Percentiles rank a stretch among this genome's conserved stretches.
Evolutionary conservation across 2,329 filamentous ascomycete species (phyloP).

Genomic region (Massarina eburnea): DNA sequence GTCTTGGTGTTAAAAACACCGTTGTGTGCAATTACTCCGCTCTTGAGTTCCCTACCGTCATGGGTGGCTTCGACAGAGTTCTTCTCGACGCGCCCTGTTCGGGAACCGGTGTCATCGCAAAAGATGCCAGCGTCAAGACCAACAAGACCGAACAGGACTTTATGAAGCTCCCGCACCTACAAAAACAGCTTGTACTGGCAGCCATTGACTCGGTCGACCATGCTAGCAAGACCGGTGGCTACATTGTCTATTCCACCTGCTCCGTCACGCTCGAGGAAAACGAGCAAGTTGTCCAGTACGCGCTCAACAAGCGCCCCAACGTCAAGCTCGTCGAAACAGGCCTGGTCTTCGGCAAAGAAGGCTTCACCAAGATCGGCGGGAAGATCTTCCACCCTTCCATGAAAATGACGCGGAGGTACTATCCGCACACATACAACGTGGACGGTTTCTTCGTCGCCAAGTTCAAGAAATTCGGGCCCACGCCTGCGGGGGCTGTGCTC

Average conservation of each 20-base stretch:
- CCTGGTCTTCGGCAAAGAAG: constrained; percentile 85
- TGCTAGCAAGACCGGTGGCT: constrained; percentile 86
- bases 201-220: constrained; percentile 96
- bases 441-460: constrained; percentile 99
- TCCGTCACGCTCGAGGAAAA: constrained; percentile 93
- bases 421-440: constrained; percentile 55
- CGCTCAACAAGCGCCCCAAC: constrained; percentile 86
- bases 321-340: constrained; percentile 91
- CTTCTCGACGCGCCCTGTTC: constrained; percentile 94
- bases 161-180: constrained; percentile 78
- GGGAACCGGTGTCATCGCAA: constrained; percentile 95
- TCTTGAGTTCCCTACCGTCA: constrained; percentile 87
- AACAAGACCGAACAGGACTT: constrained; percentile 98
- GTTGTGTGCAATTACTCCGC: constrained; percentile 96
- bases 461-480: constrained; percentile 87
- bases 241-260: constrained; percentile 96
- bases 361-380: constrained; percentile 86
- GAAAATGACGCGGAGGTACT: constrained; percentile 52
- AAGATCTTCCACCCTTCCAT: constrained; percentile 88
- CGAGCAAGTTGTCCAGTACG: constrained; percentile 92
- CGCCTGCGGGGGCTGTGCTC: constrained; percentile 60
- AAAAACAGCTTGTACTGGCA: constrained; percentile 86
- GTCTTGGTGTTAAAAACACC: constrained; percentile 88
- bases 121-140: constrained; percentile 95
- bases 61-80: constrained; percentile 94